Conservation (phyloP, 768 basidiomycete species). For the Naganishia vaughanmartiniae region DNA sequence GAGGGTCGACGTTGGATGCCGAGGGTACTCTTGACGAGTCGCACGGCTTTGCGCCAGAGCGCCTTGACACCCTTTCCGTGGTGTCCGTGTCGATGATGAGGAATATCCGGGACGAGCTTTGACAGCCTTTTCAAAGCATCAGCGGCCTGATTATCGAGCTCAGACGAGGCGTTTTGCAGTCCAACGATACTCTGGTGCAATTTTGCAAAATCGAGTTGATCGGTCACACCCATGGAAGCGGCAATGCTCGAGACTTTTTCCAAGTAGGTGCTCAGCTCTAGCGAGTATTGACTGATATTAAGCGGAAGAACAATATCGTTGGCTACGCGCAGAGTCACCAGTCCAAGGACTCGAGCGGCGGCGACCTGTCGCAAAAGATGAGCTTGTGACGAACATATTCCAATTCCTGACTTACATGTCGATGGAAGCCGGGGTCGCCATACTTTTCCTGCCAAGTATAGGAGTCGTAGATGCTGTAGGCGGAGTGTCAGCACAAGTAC, state of each 20-base stretch:
- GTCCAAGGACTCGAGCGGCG: constrained; percentile 65
- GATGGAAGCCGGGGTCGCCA: constrained; percentile 56
- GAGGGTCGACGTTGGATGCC: neutral
- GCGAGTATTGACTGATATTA: constrained; percentile 67
- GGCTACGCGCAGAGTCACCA: constrained; percentile 60
- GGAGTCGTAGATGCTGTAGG: constrained; percentile 69
- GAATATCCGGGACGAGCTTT: constrained; percentile 33
- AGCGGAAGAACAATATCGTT: constrained; percentile 62
- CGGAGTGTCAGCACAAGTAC: neutral
- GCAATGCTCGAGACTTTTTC: constrained; percentile 59
- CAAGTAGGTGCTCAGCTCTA: constrained; percentile 61
- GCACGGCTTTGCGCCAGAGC: neutral
- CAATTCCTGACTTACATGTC: constrained; percentile 1
- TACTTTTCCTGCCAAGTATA: constrained; percentile 71
- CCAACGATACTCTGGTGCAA: constrained; percentile 47
- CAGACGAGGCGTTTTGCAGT: constrained; percentile 46
- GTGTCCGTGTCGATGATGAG: constrained; percentile 2
- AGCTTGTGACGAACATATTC: neutral
- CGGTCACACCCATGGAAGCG: constrained; percentile 35
- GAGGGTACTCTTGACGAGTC: constrained; percentile 2
- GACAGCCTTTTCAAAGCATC: constrained; percentile 38
- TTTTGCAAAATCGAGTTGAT: constrained; percentile 41
- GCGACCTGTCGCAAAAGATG: constrained; percentile 56
- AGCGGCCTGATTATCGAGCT: constrained; percentile 46
- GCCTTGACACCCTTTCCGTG: neutral